Evolutionary conservation across 139 green algal species (phyloP), one percentile per base, ranked within the genome.

Genomic region (Chlamydomonas sp.): DNA sequence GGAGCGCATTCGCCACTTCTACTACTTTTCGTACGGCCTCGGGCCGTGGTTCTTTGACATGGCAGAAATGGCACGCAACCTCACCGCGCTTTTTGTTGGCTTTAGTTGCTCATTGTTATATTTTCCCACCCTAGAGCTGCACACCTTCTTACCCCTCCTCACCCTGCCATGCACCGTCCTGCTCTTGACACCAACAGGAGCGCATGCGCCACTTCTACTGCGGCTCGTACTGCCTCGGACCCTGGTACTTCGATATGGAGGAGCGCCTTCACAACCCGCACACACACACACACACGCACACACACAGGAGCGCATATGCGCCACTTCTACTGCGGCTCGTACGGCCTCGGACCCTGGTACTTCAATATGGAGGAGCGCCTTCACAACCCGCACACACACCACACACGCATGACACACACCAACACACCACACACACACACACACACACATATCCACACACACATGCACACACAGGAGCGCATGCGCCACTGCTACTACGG

Each of bases 311-410:
- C 43, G 20, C 43, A 54, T 20, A 54, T 54, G 43, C 13, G 20
- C 16, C 43, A 26, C 43, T 54, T 54, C 43, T 54, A 54, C 43
- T 54, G 20, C 43, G 69, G 69, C 31, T 67, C 73, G 50, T 76
- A 79, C 28, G 76, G 76, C 57, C 35, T 82, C 54, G 72, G 76
- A 10, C 68, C 76, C 29, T 82, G 43, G 43, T 54, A 20, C n/a
- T n/a, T n/a, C n/a, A n/a, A n/a, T n/a, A n/a, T n/a, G n/a, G 43
- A 79, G 73, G 73, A 83, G 73, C 36, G 71, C 35, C 71, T 86
- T 59, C 80, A 81, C 71, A 86, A 86, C 76, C 80, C 80, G 5
- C 73, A 80, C 48, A n/a, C n/a, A n/a, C n/a, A n/a, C n/a, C n/a
- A n/a, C n/a, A n/a, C n/a, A n/a, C n/a, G n/a, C n/a, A n/a, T n/a